These are phyloP conservation scores for Arxiozyma heterogenica DNA, from an alignment of 1,139 yeast genomes.

Conservation along the genomic window DNA sequence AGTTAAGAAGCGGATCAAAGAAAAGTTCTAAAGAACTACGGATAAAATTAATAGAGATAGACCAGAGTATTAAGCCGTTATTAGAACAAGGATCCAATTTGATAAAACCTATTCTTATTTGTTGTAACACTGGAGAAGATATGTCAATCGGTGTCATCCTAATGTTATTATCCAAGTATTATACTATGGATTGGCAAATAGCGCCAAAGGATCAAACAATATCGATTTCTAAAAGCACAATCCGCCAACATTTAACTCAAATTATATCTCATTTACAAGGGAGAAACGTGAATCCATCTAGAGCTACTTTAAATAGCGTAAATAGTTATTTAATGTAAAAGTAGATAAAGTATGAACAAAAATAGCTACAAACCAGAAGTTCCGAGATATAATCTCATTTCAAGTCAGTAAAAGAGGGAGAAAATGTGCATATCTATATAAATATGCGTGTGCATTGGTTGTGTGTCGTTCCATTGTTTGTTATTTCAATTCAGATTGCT, in stretches of 20 bases:
- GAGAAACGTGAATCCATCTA: slow-evolving; percentile 53
- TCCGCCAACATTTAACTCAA: slow-evolving; percentile 49
- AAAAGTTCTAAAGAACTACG: slow-evolving; percentile 24
- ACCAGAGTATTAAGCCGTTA: slow-evolving; percentile 3
- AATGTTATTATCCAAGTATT: slow-evolving; percentile 41
- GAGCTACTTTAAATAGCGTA: slow-evolving; percentile 65
- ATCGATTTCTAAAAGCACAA: slow-evolving; percentile 39
- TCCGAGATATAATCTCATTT: too few relatives aligned
- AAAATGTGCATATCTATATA: too few relatives aligned
- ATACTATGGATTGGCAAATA: slow-evolving; percentile 36
- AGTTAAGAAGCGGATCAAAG: slow-evolving; percentile 26
- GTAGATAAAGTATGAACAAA: background rate
- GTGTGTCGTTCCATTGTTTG: background rate
- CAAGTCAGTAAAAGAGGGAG: background rate
- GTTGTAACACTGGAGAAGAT: slow-evolving; percentile 62
- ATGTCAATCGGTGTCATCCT: slow-evolving; percentile 54
- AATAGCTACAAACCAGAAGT: too few relatives aligned
- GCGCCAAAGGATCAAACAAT: slow-evolving; percentile 8
- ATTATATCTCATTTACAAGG: slow-evolving; percentile 36
- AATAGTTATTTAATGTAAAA: slow-evolving; percentile 39
- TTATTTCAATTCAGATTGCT: background rate
- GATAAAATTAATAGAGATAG: slow-evolving; percentile 14
- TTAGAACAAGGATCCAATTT: background rate
- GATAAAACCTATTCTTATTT: slow-evolving; percentile 32
- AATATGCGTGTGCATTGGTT: too few relatives aligned